Percentiles rank a stretch among this genome's conserved stretches.
Conservation (phyloP, 108 stramenopile species). For the Skeletonema costatum region DNA sequence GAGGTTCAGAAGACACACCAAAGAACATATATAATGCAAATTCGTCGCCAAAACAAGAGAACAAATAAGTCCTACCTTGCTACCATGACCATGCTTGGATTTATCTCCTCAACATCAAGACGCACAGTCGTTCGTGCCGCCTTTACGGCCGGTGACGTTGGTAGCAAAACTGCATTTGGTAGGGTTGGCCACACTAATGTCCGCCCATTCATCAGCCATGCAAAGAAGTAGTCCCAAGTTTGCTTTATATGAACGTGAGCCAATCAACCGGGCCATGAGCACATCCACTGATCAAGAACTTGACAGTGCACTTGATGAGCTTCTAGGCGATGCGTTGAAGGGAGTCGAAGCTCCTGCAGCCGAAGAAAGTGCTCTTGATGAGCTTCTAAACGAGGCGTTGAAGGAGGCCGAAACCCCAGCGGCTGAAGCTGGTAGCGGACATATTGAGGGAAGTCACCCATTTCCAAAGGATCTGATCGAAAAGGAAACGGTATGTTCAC, state of each 20-base stretch:
- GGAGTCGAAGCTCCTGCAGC: constrained; percentile 10
- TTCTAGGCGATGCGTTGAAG: constrained; percentile 47
- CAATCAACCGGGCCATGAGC: constrained; percentile 14
- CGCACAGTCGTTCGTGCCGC: constrained; percentile 14
- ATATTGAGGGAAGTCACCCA: constrained; percentile 35
- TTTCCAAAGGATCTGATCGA: constrained; percentile 36
- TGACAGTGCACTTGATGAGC: constrained; percentile 61
- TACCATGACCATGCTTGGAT: constrained; percentile 23
- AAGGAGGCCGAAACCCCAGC: constrained; percentile 17
- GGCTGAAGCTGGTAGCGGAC: constrained; percentile 15
- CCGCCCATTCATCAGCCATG: not conserved
- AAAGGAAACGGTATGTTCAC: constrained; percentile 10
- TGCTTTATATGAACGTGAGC: not conserved
- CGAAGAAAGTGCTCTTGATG: constrained; percentile 57
- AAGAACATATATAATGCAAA: constrained; percentile 1
- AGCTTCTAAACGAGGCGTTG: constrained; percentile 51
- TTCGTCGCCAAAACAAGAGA: not conserved
- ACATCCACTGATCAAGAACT: constrained; percentile 59
- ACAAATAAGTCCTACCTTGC: not conserved
- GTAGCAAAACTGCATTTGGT: not conserved
- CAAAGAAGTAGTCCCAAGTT: not conserved
- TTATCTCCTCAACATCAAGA: not conserved
- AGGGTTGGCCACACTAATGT: not conserved
- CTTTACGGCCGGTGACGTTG: constrained; percentile 1
- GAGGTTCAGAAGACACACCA: not conserved